These are phyloP conservation scores for Talaromyces sp. DNA, from an alignment of 2,329 filamentous ascomycete genomes.

Conservation along the genomic window DNA sequence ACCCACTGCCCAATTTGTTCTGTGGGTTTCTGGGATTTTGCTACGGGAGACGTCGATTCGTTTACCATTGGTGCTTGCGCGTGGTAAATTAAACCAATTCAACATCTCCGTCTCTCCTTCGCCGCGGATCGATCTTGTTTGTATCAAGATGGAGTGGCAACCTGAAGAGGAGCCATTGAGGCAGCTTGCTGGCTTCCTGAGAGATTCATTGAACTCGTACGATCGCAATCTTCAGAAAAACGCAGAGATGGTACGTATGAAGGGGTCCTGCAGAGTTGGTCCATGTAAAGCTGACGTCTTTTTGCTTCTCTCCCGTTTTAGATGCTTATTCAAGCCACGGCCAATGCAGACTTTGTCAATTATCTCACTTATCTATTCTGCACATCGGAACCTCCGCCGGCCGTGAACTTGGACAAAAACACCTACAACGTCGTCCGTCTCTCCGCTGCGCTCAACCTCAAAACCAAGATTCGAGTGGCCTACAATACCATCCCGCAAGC, in stretches of 20 bases:
- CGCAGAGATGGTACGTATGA: slow-evolving; percentile 64
- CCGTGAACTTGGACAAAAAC: slow-evolving; percentile 50
- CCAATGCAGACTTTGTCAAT: slow-evolving; percentile 90
- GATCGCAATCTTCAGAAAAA: slow-evolving; percentile 77
- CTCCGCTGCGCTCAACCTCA: slow-evolving; percentile 87
- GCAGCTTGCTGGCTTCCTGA: slow-evolving; percentile 83
- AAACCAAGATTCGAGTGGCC: slow-evolving; percentile 77
- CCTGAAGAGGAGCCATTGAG: slow-evolving; percentile 78
- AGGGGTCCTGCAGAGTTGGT: not conserved
- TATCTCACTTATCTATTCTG: slow-evolving; percentile 91
- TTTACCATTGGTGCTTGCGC: not conserved
- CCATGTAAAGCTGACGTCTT: not conserved
- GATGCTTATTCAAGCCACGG: slow-evolving; percentile 90
- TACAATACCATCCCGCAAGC: slow-evolving; percentile 70
- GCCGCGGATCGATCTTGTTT: slow-evolving; percentile 3
- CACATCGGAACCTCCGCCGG: slow-evolving; percentile 55
- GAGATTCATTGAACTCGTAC: slow-evolving; percentile 83
- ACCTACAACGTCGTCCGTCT: slow-evolving; percentile 73
- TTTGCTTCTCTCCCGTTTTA: slow-evolving; percentile 33
- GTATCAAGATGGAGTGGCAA: slow-evolving; percentile 76
- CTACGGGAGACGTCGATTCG: not conserved
- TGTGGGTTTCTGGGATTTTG: not conserved
- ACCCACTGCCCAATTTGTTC: not conserved
- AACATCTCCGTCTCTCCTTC: not conserved
- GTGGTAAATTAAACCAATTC: not conserved